Evolutionary conservation across 495 filamentous ascomycete species (phyloP).

Genomic region (Penicillium desertorum): DNA sequence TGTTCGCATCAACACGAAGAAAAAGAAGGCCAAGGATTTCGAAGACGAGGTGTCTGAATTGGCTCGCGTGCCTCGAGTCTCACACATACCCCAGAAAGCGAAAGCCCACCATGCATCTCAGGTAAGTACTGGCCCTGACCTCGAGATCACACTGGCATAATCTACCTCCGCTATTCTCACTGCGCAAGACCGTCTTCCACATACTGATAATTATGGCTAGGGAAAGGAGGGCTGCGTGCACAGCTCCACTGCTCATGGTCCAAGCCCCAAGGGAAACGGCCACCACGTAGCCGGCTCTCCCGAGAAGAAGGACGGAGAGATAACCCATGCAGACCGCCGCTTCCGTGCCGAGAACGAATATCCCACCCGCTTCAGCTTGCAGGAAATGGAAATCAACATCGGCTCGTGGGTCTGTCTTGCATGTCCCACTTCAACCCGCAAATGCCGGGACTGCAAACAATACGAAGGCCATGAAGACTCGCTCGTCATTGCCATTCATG

Average conservation of each 20-base stretch:
- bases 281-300: background rate
- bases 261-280: background rate
- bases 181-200: background rate
- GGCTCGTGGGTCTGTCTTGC: slow-evolving; percentile 17
- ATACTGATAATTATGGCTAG: background rate
- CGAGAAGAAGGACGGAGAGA: background rate
- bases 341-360: background rate
- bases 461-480: slow-evolving; percentile 15
- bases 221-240: background rate
- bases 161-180: background rate
- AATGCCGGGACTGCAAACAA: slow-evolving; percentile 17
- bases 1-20: background rate
- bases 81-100: background rate
- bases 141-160: background rate
- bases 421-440: slow-evolving; percentile 8
- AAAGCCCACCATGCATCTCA: background rate
- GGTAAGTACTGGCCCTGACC: background rate
- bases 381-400: slow-evolving; percentile 15
- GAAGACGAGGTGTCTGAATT: background rate
- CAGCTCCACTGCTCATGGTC: background rate
- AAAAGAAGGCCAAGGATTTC: background rate
- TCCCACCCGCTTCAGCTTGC: background rate
- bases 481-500: slow-evolving; percentile 17
- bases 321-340: background rate
- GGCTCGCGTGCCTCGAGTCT: background rate